These are phyloP conservation scores for Mycosphaerella sp. DNA, from an alignment of 2,329 filamentous ascomycete species.

Conservation along the genomic window DNA sequence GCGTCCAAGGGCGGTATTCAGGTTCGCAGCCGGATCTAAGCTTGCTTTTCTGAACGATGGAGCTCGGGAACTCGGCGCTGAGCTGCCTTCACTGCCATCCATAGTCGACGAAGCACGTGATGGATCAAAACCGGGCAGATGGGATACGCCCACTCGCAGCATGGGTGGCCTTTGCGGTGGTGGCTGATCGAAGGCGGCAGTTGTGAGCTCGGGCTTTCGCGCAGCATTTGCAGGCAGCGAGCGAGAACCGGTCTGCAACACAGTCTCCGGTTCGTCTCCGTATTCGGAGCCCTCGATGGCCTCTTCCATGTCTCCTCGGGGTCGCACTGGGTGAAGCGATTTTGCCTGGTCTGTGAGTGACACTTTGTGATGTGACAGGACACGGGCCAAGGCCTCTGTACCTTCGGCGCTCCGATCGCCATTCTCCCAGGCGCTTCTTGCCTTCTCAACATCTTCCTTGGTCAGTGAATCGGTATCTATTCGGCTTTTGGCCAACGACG, in stretches of 20 bases:
- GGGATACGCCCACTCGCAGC: constrained; percentile 41
- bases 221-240: not conserved
- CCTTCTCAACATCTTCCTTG: constrained; percentile 24
- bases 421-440: constrained; percentile 23
- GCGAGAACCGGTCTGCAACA: not conserved
- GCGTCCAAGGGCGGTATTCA: constrained; percentile 27
- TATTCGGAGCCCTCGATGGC: constrained; percentile 24
- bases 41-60: constrained; percentile 9
- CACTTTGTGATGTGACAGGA: constrained; percentile 28
- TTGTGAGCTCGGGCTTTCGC: not conserved
- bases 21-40: constrained; percentile 25
- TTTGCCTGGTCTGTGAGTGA: constrained; percentile 16
- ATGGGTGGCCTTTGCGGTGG: constrained; percentile 33
- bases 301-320: constrained; percentile 17
- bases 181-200: constrained; percentile 14
- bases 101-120: constrained; percentile 42
- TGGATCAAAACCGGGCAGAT: constrained; percentile 43
- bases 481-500: not conserved
- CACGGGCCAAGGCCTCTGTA: constrained; percentile 29
- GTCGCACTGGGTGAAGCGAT: constrained; percentile 1
- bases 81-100: constrained; percentile 34
- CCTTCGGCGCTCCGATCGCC: constrained; percentile 27
- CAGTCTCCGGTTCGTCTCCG: constrained; percentile 12
- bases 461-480: constrained; percentile 12
- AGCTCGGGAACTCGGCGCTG: constrained; percentile 22